A percentile compares a stretch with the other conserved stretches of the same genome.
These are phyloP conservation scores for Ogataea ramenticola DNA, from an alignment of 805 yeast genomes.

Conservation along the genomic window DNA sequence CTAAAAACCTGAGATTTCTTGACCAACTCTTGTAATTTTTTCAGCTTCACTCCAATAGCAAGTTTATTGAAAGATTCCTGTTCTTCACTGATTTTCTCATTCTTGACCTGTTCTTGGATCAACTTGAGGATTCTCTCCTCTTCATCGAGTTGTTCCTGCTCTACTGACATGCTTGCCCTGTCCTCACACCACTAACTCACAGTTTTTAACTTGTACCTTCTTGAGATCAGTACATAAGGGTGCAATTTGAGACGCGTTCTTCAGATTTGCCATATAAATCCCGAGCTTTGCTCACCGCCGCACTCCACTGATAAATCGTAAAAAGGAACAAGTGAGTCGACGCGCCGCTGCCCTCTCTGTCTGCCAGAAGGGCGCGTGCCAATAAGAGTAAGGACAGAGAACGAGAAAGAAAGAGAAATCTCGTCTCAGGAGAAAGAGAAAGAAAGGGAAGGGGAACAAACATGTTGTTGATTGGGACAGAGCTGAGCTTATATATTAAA, in stretches of 20 bases:
- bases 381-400: not conserved
- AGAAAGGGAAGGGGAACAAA: too few species aligned
- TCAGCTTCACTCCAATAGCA: conserved; percentile 51
- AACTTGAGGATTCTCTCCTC: conserved; percentile 17
- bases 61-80: conserved; percentile 36
- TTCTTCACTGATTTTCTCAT: conserved; percentile 18
- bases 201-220: too few species aligned
- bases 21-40: conserved; percentile 66
- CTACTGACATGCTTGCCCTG: not conserved
- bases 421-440: too few species aligned
- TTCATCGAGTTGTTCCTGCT: conserved; percentile 10
- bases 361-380: not conserved
- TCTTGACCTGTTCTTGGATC: conserved; percentile 11
- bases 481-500: too few species aligned
- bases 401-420: not conserved
- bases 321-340: too few species aligned
- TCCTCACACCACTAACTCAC: not conserved
- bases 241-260: too few species aligned
- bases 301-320: too few species aligned
- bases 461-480: too few species aligned
- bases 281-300: not conserved
- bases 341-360: too few species aligned
- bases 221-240: too few species aligned
- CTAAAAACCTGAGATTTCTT: conserved; percentile 85
- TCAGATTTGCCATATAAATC: too few species aligned